Evolutionary conservation across 345 rosid species (phyloP), one percentile per base, ranked within the genome.

Genomic region (Populus davidiana): DNA sequence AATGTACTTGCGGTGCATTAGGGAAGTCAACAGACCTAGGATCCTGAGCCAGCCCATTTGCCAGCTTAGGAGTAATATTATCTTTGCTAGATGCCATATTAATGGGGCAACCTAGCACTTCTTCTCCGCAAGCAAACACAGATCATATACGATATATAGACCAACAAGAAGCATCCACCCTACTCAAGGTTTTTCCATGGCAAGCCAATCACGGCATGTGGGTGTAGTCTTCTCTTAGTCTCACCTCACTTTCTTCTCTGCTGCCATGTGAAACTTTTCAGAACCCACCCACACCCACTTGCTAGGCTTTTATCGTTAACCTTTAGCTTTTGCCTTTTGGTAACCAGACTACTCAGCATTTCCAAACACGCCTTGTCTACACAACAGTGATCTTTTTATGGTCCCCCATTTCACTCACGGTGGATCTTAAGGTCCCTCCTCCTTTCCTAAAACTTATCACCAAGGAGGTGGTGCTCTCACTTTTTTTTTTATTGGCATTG

Each of bases 261-360:
- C 54, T 23, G n/a, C 66, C 88, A 84, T 72, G 90, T 88, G 90
- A 72, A 65, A 49, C 90, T 88, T 88, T 88, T 86, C 90, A 88
- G 89, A 86, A 66, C 27, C 86, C 88, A 85, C 85, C 33, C 69
- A 61, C 84, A 5, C 78, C 23, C 54, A 62, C 31, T 54, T 71
- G 66, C n/a, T 72, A 44, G 35, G 10, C 8, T 47, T 49, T 65
- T 8, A 64, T 38, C 69, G 56, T 72, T 35, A 31, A 56, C 43
- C 79, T 83, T 83, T 52, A 67, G 76, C 83, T 85, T 85, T 79
- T 68, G 36, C 74, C 11, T 50, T 81, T 77, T 68, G 36, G 74
- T 16, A 71, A 74, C 1, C 61, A 54, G 61, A 7, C 61, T 21
- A 7, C 6, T 21, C 38, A 49, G 66, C 70, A 27, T 43, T 54